phyloP scores from a whole-genome alignment of 805 yeast genomes.

The Wickerhamiella spandovensis region DNA sequence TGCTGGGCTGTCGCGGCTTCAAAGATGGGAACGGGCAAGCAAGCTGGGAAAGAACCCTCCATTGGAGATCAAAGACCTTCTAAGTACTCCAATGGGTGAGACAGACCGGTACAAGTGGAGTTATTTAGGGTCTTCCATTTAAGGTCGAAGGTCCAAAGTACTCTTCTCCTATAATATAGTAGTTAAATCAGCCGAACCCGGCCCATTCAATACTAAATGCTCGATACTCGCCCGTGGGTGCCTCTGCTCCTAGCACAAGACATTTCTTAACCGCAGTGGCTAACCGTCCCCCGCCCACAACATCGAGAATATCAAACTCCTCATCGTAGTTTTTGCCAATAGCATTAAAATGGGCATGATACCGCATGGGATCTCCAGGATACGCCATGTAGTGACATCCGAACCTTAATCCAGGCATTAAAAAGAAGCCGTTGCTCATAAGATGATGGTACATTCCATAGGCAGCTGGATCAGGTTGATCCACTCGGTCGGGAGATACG shows the following conservation, averaged over 20 bases:
- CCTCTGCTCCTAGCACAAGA: slow-evolving; percentile 40
- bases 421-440: slow-evolving; percentile 34
- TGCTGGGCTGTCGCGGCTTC: slow-evolving; percentile 27
- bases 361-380: slow-evolving; percentile 89
- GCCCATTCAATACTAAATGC: slow-evolving; percentile 87
- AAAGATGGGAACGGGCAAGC: slow-evolving; percentile 29
- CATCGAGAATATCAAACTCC: slow-evolving; percentile 40
- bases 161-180: background rate
- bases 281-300: slow-evolving; percentile 77
- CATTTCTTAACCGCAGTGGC: slow-evolving; percentile 88
- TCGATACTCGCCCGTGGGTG: slow-evolving; percentile 23
- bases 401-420: slow-evolving; percentile 79
- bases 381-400: slow-evolving; percentile 84
- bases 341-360: slow-evolving; percentile 75
- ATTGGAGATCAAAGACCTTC: slow-evolving; percentile 19
- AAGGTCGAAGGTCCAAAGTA: background rate
- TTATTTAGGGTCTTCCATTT: background rate
- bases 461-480: background rate
- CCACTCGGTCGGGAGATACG: background rate
- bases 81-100: slow-evolving; percentile 14
- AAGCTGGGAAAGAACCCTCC: slow-evolving; percentile 28
- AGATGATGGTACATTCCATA: slow-evolving; percentile 31
- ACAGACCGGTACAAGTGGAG: slow-evolving; percentile 2
- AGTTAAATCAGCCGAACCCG: slow-evolving; percentile 60
- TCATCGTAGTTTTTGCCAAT: slow-evolving; percentile 37